These are phyloP conservation scores for Alternaria tenuissima DNA, from an alignment of 2,329 filamentous ascomycete species.

Conservation along the genomic window DNA sequence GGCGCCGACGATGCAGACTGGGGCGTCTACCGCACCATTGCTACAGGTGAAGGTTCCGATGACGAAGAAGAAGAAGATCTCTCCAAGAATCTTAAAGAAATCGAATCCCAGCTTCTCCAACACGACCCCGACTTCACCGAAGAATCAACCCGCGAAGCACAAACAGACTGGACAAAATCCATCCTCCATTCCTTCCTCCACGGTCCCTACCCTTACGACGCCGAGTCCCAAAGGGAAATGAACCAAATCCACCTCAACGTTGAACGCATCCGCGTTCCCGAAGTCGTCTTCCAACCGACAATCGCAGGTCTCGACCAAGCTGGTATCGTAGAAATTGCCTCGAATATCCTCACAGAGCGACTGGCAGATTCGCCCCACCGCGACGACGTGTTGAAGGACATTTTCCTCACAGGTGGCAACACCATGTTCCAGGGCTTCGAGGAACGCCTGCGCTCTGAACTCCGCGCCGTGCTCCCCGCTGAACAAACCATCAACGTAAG, in stretches of 20 bases:
- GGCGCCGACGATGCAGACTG: slow-evolving; percentile 97
- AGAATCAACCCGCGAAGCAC: slow-evolving; percentile 88
- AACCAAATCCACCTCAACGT: slow-evolving; percentile 96
- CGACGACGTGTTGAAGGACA: slow-evolving; percentile 78
- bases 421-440: slow-evolving; percentile 88
- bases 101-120: slow-evolving; percentile 85
- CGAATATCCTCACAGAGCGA: slow-evolving; percentile 87
- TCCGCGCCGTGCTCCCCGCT: slow-evolving; percentile 76
- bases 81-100: slow-evolving; percentile 71
- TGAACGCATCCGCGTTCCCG: slow-evolving; percentile 91
- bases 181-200: slow-evolving; percentile 89
- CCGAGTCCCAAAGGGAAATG: slow-evolving; percentile 78
- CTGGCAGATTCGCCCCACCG: slow-evolving; percentile 67
- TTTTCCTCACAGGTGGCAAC: slow-evolving; percentile 95
- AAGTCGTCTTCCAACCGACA: slow-evolving; percentile 90
- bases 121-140: slow-evolving; percentile 91
- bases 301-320: slow-evolving; percentile 95
- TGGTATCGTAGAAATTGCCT: slow-evolving; percentile 88
- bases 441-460: slow-evolving; percentile 75
- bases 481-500: slow-evolving; percentile 74
- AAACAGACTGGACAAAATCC: slow-evolving; percentile 94
- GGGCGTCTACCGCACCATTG: slow-evolving; percentile 94
- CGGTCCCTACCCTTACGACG: slow-evolving; percentile 85
- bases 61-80: slow-evolving; percentile 95
- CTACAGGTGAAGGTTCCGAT: slow-evolving; percentile 79